Evolutionary conservation across 2,329 filamentous ascomycete genomes (phyloP), one percentile per base, ranked within the genome.

Genomic region (Paecilomyces sp.): DNA sequence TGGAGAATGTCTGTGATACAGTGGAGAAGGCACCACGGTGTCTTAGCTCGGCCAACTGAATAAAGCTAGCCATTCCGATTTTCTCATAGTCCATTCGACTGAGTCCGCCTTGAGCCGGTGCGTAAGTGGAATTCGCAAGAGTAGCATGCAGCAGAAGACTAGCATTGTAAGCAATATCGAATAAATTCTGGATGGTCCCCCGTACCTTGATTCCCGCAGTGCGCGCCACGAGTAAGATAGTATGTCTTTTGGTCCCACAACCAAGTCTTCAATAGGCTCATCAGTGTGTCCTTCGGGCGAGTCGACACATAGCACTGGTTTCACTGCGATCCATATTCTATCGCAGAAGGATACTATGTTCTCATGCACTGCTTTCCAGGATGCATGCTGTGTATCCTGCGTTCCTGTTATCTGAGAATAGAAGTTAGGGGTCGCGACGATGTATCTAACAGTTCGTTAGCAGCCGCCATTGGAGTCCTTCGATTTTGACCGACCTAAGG

Each of bases 221-320:
- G 92, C 91, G 66, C 94, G 86, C 83, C 96, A 99, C 63, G 92
- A 96, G 73, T 94, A 99, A 64, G 93, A 97, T 54, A 99, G 76
- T 18, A 96, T 83, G 67, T 95, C 91, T 70, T 97, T 97, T 0
- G 91, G 81, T 0, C 87, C 89, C 3, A 88, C 83, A 15, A 89
- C 85, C n/a, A 91, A 73, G 28, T 93, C 90, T 57, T 92, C 86
- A 0, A 88, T 67, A 57, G 81, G 66, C 60, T 82, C 66, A 70
- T 83, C 78, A 0, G 71, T 79, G 71, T 94, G 88, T 0, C 93
- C 93, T 75, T 99, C 94, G 0, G 95, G 94, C 0, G 94, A 96
- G 74, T 97, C 94, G 63, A 96, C 88, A 68, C 94, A 99, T 0
- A 99, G 82, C 3, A 95, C 85, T 57, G 87, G 83, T 66, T 84